Base-by-base conservation (phyloP, 164 flowering plant genomes). In the Macadamia tetraphylla region DNA sequence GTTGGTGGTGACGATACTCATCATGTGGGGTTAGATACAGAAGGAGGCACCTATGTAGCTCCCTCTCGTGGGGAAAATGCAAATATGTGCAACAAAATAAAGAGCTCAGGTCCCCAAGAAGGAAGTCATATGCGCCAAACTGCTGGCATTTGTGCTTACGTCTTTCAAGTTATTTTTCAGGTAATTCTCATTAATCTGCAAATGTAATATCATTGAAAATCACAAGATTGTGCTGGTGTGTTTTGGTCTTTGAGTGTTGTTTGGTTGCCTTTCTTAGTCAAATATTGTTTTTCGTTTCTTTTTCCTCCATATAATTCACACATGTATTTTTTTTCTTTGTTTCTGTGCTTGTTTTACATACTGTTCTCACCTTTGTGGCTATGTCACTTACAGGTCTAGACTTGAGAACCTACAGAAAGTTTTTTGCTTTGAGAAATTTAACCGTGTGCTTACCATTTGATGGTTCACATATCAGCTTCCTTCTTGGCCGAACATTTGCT, bases 81-180 rank as follows among this genome's bases (percentile, higher is more conserved):
- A 61, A 74, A 62, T 62, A 58, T 57, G 11, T 31, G 62, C 67
- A 46, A 48, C 62, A 60, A 71, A 55, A 60, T 3, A 18, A 84
- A 81, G 73, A 67, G 12, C 69, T 64, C 70, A 30, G 58, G 43
- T 6, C 23, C 57, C 49, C 68, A 18, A 30, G 78, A 73, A 67
- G 74, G 69, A 58, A 55, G 17, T 43, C 63, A 57, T 63, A 53
- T 12, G 63, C 82, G 81, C 46, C 74, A 76, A 76, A 69, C 75
- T 63, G 92, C 97, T 51, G 92, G 91, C 43, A 71, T 80, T 30
- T 89, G 86, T 87, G 85, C 81, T 35, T 88, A 84, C 71, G 58
- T 75, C 62, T 88, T 94, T 71, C 97, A 94, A 73, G 79, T 88
- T 67, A 82, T 91, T 56, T 94, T 85, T 71, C 98, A 94, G 97